phyloP scores from a whole-genome alignment of 176 grass and related monocot genomes.

The Hordeum marinum region DNA sequence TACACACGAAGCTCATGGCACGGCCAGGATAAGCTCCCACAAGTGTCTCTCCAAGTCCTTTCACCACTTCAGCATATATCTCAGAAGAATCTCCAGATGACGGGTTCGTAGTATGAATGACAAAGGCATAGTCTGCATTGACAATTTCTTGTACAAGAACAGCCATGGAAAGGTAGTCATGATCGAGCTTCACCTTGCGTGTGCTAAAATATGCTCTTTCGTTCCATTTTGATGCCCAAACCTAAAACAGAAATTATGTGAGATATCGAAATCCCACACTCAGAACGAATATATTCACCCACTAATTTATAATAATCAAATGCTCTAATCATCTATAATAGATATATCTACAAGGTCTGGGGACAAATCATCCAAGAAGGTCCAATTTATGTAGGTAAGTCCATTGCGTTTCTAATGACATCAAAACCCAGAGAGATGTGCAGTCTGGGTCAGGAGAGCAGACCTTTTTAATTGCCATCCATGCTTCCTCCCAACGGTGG shows the following conservation, averaged over 20 bases:
- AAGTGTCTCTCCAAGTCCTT: slow-evolving; percentile 92
- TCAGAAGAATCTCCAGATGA: slow-evolving; percentile 81
- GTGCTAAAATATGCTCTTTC: slow-evolving; percentile 98
- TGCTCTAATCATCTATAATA: background rate
- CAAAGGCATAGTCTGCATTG: slow-evolving; percentile 97
- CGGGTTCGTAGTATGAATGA: slow-evolving; percentile 96
- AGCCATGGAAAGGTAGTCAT: slow-evolving; percentile 92
- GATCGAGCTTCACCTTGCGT: slow-evolving; percentile 90
- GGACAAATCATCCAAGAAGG: background rate
- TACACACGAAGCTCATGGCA: slow-evolving; percentile 87
- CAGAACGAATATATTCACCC: background rate
- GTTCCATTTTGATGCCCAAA: slow-evolving; percentile 99
- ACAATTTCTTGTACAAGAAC: slow-evolving; percentile 98
- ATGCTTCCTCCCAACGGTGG: slow-evolving; percentile 83
- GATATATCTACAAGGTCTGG: background rate
- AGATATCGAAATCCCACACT: slow-evolving; percentile 3
- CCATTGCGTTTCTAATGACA: slow-evolving; percentile 13
- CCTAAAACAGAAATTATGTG: slow-evolving; percentile 39
- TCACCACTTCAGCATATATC: slow-evolving; percentile 98
- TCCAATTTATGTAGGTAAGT: slow-evolving; percentile 2
- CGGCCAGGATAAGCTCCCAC: slow-evolving; percentile 89
- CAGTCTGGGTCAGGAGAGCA: background rate
- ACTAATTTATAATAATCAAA: slow-evolving; percentile 9
- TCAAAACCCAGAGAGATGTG: background rate
- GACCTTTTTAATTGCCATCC: slow-evolving; percentile 94